Evolutionary conservation across 495 filamentous ascomycete species (phyloP).

Genomic region (Melanomma pulvis-pyrius): DNA sequence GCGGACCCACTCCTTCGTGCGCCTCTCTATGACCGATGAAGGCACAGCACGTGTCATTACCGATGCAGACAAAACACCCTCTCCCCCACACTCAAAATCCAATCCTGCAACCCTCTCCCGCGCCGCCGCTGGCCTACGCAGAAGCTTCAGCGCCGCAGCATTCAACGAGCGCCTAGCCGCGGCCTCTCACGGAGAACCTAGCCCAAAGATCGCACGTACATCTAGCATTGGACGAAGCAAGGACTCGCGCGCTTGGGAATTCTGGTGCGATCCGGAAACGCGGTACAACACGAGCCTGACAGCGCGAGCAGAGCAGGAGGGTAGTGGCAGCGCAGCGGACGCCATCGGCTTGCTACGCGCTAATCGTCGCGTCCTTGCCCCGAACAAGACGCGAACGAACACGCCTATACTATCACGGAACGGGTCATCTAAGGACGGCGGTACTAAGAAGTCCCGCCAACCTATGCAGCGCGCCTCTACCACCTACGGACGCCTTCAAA

Average conservation of each 20-base stretch:
- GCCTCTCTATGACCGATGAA: conserved; percentile 75
- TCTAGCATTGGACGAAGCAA: conserved; percentile 68
- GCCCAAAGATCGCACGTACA: conserved; percentile 33
- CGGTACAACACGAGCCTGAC: conserved; percentile 63
- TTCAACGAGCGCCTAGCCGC: conserved; percentile 45
- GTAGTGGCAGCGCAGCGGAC: conserved; percentile 68
- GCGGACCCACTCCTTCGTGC: conserved; percentile 55
- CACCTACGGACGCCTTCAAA: conserved; percentile 70
- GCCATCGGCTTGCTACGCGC: conserved; percentile 73
- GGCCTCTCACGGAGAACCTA: conserved; percentile 13
- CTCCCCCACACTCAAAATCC: conserved; percentile 60
- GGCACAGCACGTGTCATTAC: conserved; percentile 80
- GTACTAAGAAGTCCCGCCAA: conserved; percentile 29
- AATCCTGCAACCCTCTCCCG: conserved; percentile 11
- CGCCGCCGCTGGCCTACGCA: conserved; percentile 53
- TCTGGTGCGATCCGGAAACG: conserved; percentile 38
- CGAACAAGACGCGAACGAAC: conserved; percentile 62
- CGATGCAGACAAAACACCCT: conserved; percentile 64
- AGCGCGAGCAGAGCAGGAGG: conserved; percentile 70
- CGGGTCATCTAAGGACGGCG: conserved; percentile 18
- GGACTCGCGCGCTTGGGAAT: conserved; percentile 77
- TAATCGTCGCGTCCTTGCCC: conserved; percentile 52
- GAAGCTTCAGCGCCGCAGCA: conserved; percentile 61
- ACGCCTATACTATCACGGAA: conserved; percentile 40
- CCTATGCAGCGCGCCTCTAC: conserved; percentile 64